Conservation (phyloP, 352 stramenopile genomes). For the Globisporangium alternatum region DNA sequence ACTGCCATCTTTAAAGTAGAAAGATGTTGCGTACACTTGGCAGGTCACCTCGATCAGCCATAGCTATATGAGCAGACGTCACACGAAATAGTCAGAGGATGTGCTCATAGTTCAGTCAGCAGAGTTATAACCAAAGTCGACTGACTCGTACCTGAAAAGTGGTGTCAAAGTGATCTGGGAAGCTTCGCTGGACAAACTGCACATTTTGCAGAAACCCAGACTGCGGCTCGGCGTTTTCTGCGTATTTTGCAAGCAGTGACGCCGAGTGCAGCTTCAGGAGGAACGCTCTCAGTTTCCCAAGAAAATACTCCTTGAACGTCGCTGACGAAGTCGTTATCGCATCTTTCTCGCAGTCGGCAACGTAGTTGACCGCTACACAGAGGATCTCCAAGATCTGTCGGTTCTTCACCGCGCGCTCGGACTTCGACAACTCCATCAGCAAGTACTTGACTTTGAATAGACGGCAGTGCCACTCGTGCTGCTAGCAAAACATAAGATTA, state of each 20-base stretch:
- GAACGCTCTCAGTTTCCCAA: constrained; percentile 42
- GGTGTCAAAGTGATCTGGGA: constrained; percentile 43
- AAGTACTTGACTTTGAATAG: constrained; percentile 59
- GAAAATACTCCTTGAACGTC: constrained; percentile 48
- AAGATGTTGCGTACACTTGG: constrained; percentile 48
- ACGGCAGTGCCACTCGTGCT: constrained; percentile 42
- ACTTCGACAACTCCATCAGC: constrained; percentile 44
- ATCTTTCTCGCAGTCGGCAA: constrained; percentile 20
- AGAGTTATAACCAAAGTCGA: neutral
- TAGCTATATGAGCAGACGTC: constrained; percentile 28
- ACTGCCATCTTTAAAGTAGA: constrained; percentile 19
- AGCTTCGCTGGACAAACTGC: constrained; percentile 38
- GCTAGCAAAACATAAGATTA: constrained; percentile 7
- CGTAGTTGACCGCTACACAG: constrained; percentile 40
- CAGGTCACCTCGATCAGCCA: constrained; percentile 68
- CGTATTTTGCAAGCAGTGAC: constrained; percentile 30
- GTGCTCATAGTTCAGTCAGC: neutral
- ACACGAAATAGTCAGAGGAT: neutral
- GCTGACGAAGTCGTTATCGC: neutral
- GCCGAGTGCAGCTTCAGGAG: constrained; percentile 52
- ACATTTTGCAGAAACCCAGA: constrained; percentile 47
- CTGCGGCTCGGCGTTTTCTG: constrained; percentile 10
- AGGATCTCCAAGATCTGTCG: constrained; percentile 41
- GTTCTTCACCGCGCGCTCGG: constrained; percentile 32
- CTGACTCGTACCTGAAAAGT: constrained; percentile 42